Base-by-base conservation (phyloP, 306 rosid genomes). In the Vachellia collinsii region DNA sequence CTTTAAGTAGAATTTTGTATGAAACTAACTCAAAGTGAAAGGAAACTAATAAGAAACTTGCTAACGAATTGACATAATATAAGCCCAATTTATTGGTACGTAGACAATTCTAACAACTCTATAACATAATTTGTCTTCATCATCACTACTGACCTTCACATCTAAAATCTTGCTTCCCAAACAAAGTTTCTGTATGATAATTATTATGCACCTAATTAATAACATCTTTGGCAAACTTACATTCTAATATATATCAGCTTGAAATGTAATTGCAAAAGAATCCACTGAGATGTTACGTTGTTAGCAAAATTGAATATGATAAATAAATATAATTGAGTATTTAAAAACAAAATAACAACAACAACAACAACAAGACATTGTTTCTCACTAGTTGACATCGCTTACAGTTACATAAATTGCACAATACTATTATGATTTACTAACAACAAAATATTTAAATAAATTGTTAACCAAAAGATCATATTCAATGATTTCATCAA, bases 61-160 rank as follows among this genome's bases (percentile, higher is more conserved):
- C 2, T 29, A 29, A 29, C 2, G 34, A 29, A 29, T 29, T 29
- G 34, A 29, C 34, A 29, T 29, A 29, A 29, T 29, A 29, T 29
- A 29, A 29, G 34, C 51, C 73, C 41, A 41, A 1, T 41, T 41
- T 38, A 66, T 66, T 38, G 68, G 41, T 12, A 62, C 19, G 16
- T 29, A 62, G n/a, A 29, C n/a, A 34, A 29, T 62, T 62, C 19
- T 42, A 41, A 68, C 73, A 41, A 68, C 50, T 67, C 10, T 1
- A 38, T 68, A n/a, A 8, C 23, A 41, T 67, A n/a, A 67, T 42
- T 68, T 42, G 22, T 42, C 74, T 69, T 69, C 11, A 69, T 42
- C 12, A 43, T 69, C 54, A 69, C 54, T 43, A 69, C 37, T 41
- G 61, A 11, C 9, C 38, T 34, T 29, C 41, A 12, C 48, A 20